Evolutionary conservation across 2,329 filamentous ascomycete species (phyloP).

Genomic region (Venturia nashicola): DNA sequence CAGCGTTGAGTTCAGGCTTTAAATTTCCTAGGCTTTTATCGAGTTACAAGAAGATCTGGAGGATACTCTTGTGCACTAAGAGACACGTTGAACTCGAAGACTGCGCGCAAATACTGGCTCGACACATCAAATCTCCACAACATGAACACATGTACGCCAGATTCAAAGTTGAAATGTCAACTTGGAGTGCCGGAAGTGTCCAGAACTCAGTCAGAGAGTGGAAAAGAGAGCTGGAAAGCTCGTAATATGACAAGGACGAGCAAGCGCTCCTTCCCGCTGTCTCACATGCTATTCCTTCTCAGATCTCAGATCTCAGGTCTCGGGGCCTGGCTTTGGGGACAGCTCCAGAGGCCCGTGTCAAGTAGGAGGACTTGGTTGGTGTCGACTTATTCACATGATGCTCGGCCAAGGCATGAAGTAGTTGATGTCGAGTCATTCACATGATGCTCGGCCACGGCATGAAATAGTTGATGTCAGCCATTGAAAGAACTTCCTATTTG

Average conservation of each 20-base stretch:
- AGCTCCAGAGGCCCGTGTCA: not conserved
- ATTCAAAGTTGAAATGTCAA: too few species aligned
- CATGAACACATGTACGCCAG: too few species aligned
- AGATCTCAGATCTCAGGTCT: not conserved
- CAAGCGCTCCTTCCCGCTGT: not conserved
- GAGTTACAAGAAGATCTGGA: too few species aligned
- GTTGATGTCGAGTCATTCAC: not conserved
- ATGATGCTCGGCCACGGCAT: not conserved
- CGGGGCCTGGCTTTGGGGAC: not conserved
- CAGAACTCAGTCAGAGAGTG: too few species aligned
- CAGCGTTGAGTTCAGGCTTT: too few species aligned
- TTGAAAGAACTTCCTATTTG: not conserved
- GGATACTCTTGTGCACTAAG: too few species aligned
- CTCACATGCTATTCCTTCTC: not conserved
- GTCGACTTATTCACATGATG: not conserved
- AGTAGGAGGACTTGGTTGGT: not conserved
- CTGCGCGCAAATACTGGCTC: too few species aligned
- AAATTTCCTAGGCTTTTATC: too few species aligned
- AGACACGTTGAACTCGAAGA: too few species aligned
- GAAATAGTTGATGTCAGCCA: not conserved
- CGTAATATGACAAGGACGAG: not conserved
- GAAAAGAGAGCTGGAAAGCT: not conserved
- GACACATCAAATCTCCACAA: too few species aligned
- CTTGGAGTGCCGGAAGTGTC: too few species aligned
- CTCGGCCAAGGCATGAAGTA: not conserved